Evolutionary conservation across 305 asterid genomes (phyloP), one percentile per base, ranked within the genome.

Genomic region (Rubia peregrina): DNA sequence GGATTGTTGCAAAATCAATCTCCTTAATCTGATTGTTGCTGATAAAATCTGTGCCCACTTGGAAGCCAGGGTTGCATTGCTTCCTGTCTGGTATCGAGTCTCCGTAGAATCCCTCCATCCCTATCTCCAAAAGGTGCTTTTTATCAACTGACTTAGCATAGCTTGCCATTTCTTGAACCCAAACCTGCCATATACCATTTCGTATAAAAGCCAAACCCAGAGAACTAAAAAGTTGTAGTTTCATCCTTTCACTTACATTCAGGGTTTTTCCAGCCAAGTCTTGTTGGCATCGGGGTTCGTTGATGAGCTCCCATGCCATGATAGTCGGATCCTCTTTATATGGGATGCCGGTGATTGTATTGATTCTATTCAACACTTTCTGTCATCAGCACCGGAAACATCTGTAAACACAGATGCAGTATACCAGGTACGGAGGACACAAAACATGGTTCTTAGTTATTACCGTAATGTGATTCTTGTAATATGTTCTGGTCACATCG

Each of bases 241-340:
- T 30, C 9, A 3, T 33, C 53, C 49, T 40, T 40, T 64, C 21
- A 16, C 82, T 68, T 67, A 84, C 89, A 57, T 70, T 80, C n/a
- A 84, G 51, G 0, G 86, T 84, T 57, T 77, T 84, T 40, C 86
- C 87, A 0, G 86, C 9, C 36, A 4, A 76, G 68, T 86, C 89
- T 0, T 70, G 74, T 66, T 83, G 79, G 75, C 85, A 79, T 2
- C 89, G 84, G 38, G 89, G 87, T 43, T 86, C 91, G 21, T 86
- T 86, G 9, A 86, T 80, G 4, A 86, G 86, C 77, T 86, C 89
- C 88, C 91, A 84, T 71, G 85, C 91, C 91, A 86, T 81, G 71
- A 86, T 76, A 3, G 85, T 83, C 22, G 88, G 80, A 67, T 86
- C 88, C 36, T 86, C 84, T 62, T 49, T 78, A 16, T 86, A 86